A percentile compares a stretch with the other conserved stretches of the same genome.
phyloP scores from a whole-genome alignment of 371 early-diverging fungal species.

The Thermomucor indicae-seudaticae region DNA sequence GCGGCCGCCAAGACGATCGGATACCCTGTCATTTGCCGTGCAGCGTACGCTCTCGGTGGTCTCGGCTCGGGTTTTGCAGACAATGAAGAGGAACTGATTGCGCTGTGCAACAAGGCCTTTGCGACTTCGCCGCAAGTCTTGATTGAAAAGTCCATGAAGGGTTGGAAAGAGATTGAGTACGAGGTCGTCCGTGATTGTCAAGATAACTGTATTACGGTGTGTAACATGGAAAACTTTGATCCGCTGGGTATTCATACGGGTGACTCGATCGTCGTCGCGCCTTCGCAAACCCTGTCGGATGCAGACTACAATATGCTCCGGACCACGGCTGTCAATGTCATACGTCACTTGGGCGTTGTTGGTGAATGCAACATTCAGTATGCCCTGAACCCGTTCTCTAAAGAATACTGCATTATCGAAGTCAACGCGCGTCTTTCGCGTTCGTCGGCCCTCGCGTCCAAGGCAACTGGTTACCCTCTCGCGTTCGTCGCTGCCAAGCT shows the following conservation, averaged over 20 bases:
- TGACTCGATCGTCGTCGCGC: conserved; percentile 95
- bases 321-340: conserved; percentile 89
- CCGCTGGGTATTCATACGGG: conserved; percentile 95
- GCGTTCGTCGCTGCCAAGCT: conserved; percentile 96
- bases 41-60: conserved; percentile 94
- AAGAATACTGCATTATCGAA: conserved; percentile 92
- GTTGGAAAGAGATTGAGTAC: conserved; percentile 98
- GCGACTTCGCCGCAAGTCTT: conserved; percentile 84
- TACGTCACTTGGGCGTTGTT: conserved; percentile 93
- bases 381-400: conserved; percentile 82
- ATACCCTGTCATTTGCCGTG: conserved; percentile 91
- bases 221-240: conserved; percentile 99
- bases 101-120: conserved; percentile 76
- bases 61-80: conserved; percentile 94
- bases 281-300: conserved; percentile 90
- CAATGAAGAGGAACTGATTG: conserved; percentile 66
- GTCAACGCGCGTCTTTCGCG: conserved; percentile 94
- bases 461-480: conserved; percentile 95
- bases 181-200: conserved; percentile 95
- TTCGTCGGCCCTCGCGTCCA: conserved; percentile 84
- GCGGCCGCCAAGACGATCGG: conserved; percentile 79
- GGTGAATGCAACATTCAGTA: conserved; percentile 98
- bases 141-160: conserved; percentile 93
- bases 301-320: conserved; percentile 94
- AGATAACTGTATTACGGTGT: conserved; percentile 96